Evolutionary conservation across 192 early-diverging fungal species (phyloP).

Genomic region (Coemansia sp.): DNA sequence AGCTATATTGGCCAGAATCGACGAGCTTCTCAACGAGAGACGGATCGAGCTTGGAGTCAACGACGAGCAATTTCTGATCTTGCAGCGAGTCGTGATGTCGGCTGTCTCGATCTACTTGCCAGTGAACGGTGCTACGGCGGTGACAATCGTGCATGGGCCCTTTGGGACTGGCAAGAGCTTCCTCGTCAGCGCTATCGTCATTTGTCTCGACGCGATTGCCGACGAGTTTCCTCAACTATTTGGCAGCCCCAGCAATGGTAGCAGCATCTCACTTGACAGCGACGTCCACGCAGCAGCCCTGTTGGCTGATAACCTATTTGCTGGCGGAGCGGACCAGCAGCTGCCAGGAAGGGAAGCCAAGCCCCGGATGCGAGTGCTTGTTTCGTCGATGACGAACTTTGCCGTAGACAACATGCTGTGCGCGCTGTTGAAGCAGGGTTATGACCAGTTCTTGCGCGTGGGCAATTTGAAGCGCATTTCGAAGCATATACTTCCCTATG

Average conservation of each 20-base stretch:
- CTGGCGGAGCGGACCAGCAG: conserved; percentile 12
- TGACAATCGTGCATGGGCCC: conserved; percentile 54
- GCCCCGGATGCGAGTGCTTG: conserved; percentile 59
- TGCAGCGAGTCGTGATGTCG: conserved; percentile 30
- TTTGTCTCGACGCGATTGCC: conserved; percentile 62
- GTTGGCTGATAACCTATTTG: neutral
- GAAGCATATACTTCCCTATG: conserved; percentile 67
- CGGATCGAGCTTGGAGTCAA: conserved; percentile 24
- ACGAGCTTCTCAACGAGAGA: conserved; percentile 8
- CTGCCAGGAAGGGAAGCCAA: neutral
- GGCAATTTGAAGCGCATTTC: conserved; percentile 74
- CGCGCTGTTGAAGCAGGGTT: conserved; percentile 66
- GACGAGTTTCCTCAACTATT: conserved; percentile 47
- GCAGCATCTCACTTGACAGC: neutral
- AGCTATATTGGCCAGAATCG: neutral
- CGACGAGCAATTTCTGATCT: conserved; percentile 30
- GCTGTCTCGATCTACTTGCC: conserved; percentile 40
- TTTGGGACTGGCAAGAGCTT: conserved; percentile 82
- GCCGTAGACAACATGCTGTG: conserved; percentile 76
- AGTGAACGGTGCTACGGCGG: conserved; percentile 12
- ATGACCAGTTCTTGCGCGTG: conserved; percentile 68
- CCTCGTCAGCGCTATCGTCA: conserved; percentile 64
- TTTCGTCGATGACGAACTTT: conserved; percentile 78
- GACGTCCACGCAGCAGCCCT: neutral
- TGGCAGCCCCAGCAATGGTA: neutral